Evolutionary conservation across 2,329 filamentous ascomycete species (phyloP).

Genomic region (Penicillium concentricum): DNA sequence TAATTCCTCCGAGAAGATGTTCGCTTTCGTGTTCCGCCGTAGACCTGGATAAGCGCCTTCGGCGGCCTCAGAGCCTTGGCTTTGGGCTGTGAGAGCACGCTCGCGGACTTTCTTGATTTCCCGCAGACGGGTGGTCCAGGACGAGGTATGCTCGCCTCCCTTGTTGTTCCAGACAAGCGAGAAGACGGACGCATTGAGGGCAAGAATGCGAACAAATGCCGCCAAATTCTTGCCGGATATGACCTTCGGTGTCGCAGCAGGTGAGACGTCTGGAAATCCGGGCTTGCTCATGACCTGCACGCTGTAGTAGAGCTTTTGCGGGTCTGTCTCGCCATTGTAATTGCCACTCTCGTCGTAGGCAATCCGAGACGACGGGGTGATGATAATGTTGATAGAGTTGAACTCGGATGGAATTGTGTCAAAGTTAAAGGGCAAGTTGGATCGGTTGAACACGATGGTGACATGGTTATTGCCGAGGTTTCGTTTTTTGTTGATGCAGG

Average conservation of each 20-base stretch:
- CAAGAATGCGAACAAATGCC: conserved; percentile 80
- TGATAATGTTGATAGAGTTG: conserved; percentile 96
- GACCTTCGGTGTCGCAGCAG: conserved; percentile 84
- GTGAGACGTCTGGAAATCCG: conserved; percentile 87
- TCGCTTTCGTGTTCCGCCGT: conserved; percentile 40
- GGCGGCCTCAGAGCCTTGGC: conserved; percentile 27
- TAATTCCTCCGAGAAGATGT: conserved; percentile 37
- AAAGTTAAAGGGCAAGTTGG: conserved; percentile 82
- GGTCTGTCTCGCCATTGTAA: conserved; percentile 33
- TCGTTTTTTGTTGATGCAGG: conserved; percentile 80
- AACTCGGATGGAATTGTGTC: conserved; percentile 92
- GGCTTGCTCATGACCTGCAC: conserved; percentile 86
- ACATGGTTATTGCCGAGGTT: conserved; percentile 98
- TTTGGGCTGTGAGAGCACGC: conserved; percentile 34
- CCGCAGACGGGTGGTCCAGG: conserved; percentile 82
- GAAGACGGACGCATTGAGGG: conserved; percentile 92
- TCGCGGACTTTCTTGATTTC: conserved; percentile 83
- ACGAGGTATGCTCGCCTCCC: conserved; percentile 79
- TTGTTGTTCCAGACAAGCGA: conserved; percentile 78
- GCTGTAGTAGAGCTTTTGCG: conserved; percentile 67
- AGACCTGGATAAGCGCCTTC: conserved; percentile 36
- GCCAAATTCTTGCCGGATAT: conserved; percentile 79
- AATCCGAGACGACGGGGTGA: conserved; percentile 68
- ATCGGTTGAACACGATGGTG: conserved; percentile 97
- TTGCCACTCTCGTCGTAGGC: conserved; percentile 37